Base-by-base conservation (phyloP, 2,329 filamentous ascomycete species). In the Colletotrichum godetiae region DNA sequence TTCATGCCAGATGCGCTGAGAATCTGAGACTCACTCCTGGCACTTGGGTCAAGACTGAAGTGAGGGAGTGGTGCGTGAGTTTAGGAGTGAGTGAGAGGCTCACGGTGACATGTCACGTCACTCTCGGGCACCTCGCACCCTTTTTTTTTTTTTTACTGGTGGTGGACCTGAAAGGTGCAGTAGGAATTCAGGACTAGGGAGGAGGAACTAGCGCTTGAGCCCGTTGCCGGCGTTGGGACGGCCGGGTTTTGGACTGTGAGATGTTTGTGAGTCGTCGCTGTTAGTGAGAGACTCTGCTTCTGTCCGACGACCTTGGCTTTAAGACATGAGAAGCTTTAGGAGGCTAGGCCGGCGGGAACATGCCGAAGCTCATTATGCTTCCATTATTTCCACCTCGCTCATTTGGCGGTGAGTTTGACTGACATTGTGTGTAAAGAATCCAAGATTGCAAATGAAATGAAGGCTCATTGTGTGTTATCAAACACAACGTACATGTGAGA, bases 151-250 rank as follows among this genome's bases (percentile, higher is more conserved):
- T 11, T 4, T 7, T 56, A 33, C 19, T 60, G 56, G 57, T 29
- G 58, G 58, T 24, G 33, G 22, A 11, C 55, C 61, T 55, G 63
- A 49, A 71, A 55, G 59, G 42, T 71, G 56, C 49, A 42, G 37
- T 29, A 42, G 37, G 37, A 42, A 42, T 19, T 42, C 37, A 67
- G 63, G 15, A 29, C 58, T 29, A 42, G 42, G 19, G 19, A 63
- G 24, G 13, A 12, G n/a, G 46, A 35, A 37, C 69, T 68, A 72
- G 27, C 58, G 65, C 69, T 72, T 59, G 70, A 73, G 66, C 66
- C 65, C 66, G 70, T 58, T 49, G 66, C 57, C 59, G 66, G 66
- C 56, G 59, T 73, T 37, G 59, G 60, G 33, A 73, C 55, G 59
- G 65, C 13, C 35, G 19, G 63, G 63, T 55, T 35, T 67, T 53